Conservation (phyloP, 768 basidiomycete species). For the Terana coerulea region DNA sequence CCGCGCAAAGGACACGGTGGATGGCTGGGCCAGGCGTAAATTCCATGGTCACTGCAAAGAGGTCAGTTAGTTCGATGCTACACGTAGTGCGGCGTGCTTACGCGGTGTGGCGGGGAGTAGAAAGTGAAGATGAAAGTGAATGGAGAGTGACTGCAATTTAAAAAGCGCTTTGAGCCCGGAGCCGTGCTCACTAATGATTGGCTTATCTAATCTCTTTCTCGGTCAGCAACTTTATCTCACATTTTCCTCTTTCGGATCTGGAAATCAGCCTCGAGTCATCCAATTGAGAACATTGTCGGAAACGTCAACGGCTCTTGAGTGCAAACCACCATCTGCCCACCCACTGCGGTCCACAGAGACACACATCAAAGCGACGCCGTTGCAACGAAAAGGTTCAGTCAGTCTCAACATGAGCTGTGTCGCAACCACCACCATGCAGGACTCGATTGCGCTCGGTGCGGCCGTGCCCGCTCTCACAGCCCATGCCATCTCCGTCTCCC, state of each 20-base stretch:
- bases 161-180: no score
- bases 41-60: conserved; percentile 52
- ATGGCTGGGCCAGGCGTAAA: conserved; percentile 72
- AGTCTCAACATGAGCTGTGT: neutral
- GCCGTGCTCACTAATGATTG: neutral
- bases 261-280: neutral
- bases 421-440: neutral
- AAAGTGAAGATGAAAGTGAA: neutral
- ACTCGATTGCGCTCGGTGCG: conserved; percentile 33
- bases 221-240: neutral
- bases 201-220: neutral
- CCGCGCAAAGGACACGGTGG: conserved; percentile 83
- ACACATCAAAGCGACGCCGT: neutral
- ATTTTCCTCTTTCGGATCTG: neutral
- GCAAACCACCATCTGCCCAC: no score
- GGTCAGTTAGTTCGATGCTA: neutral
- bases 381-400: neutral
- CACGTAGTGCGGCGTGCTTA: neutral
- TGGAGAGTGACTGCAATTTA: no score
- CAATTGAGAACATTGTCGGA: neutral
- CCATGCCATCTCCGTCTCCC: conserved; percentile 93
- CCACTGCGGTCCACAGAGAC: neutral
- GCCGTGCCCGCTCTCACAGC: conserved; percentile 66
- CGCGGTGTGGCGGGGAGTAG: neutral
- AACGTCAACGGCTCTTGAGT: neutral